Base-by-base conservation (phyloP, 768 basidiomycete species). In the Cyathus striatus region DNA sequence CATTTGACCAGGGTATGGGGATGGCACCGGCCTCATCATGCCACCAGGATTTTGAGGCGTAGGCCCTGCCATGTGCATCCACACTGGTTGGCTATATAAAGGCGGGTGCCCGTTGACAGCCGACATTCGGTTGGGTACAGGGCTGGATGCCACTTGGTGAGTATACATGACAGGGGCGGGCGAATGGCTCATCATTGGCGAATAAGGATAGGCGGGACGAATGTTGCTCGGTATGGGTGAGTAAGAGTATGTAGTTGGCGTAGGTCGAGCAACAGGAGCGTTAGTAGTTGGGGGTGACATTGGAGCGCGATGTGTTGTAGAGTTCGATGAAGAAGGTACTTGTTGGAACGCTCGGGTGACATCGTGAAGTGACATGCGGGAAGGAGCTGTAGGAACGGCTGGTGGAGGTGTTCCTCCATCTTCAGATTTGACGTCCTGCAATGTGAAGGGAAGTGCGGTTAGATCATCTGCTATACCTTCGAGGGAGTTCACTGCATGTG, bases 321-420 rank as follows among this genome's bases (percentile, higher is more conserved):
- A 61, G 37, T 58, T 60, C 13, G 78, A 72, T 2, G 86, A 71
- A 6, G 70, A 71, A 3, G 89, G 89, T 21, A 91, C 90, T 61
- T 83, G 83, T 56, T 92, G 90, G 65, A 92, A 92, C 17, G 89
- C 87, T 45, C 86, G 79, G 10, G 85, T 89, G 24, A 90, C 87
- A 43, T 92, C 90, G 44, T 83, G 81, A 27, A 84, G 63, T 3
- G 87, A 88, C 79, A 90, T 86, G 30, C 86, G 79, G 14, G 83
- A 82, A 20, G 86, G 75, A 18, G 76, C 69, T 21, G 75, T 64
- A 17, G 78, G 68, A 4, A 74, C 67, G 6, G 67, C 62, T 18
- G 84, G 80, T 12, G 86, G 86, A 2, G 87, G 85, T 2, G 86
- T 87, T 58, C 81, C 83, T 16, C 86, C 89, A 51, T 86, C 87